Percentiles rank a stretch among this genome's conserved stretches.
phyloP scores from a whole-genome alignment of 129 eudicot species.

The Chrysanthemum lavandulifolium region DNA sequence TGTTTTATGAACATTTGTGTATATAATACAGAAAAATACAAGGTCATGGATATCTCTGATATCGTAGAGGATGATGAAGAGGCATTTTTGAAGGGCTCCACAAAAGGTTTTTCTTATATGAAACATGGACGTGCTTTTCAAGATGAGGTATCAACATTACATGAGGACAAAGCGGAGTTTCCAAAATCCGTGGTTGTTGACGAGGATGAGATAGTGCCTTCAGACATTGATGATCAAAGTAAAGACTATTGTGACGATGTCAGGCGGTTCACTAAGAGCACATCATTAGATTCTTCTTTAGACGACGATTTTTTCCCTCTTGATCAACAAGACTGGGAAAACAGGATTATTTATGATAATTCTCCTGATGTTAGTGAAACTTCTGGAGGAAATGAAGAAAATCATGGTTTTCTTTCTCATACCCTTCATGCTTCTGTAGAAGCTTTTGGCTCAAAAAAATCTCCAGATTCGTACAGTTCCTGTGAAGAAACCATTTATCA shows the following conservation, averaged over 20 bases:
- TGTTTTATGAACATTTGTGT: slow-evolving; percentile 22
- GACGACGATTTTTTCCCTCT: slow-evolving; percentile 52
- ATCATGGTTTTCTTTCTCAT: slow-evolving; percentile 34
- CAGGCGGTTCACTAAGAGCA: slow-evolving; percentile 14
- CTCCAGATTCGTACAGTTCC: slow-evolving; percentile 26
- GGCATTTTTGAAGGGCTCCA: slow-evolving; percentile 58
- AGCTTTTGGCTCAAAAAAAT: slow-evolving; percentile 59
- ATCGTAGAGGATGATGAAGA: slow-evolving; percentile 85
- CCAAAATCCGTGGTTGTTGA: slow-evolving; percentile 29
- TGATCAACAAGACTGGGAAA: slow-evolving; percentile 97
- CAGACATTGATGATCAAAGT: slow-evolving; percentile 37
- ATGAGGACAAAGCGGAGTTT: slow-evolving; percentile 43
- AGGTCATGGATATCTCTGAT: slow-evolving; percentile 46
- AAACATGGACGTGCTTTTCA: slow-evolving; percentile 31
- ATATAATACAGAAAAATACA: slow-evolving; percentile 58
- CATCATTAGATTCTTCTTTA: no score
- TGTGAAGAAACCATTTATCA: slow-evolving; percentile 48
- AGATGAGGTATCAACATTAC: slow-evolving; percentile 33
- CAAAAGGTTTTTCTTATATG: slow-evolving; percentile 42
- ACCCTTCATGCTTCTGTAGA: slow-evolving; percentile 45
- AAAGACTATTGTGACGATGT: slow-evolving; percentile 52
- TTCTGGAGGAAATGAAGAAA: slow-evolving; percentile 63
- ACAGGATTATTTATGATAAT: slow-evolving; percentile 66
- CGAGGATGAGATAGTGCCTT: slow-evolving; percentile 21
- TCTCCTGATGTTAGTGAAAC: slow-evolving; percentile 53